Base-by-base conservation (phyloP, 108 stramenopile genomes). In the Asterionellopsis glacialis region DNA sequence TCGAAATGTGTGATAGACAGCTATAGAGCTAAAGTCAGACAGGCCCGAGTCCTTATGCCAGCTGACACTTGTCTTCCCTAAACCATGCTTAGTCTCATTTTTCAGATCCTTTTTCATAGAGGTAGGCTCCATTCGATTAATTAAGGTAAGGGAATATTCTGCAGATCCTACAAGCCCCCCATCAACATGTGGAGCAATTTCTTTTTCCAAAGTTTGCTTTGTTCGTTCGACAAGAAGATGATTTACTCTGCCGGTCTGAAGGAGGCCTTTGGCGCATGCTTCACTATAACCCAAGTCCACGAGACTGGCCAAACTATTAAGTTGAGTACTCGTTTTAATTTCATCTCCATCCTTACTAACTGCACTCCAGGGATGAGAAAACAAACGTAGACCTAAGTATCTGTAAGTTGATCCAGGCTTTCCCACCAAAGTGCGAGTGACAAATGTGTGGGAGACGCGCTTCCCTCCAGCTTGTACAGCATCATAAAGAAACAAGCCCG, bases 11-110 rank as follows among this genome's bases (percentile, higher is more conserved):
- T 93, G 92, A 69, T 85, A 93, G 12, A 93, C 86, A 14, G 82
- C 88, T 43, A 93, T 93, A 18, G 82, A 76, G 21, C 70, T 73
- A 18, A 65, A 89, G 57, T 83, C 77, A 51, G 86, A 65, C 45
- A 95, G 68, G 1, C 90, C 91, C 22, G 84, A 86, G 63, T 95
- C 95, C 43, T 87, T 86, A 56, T 95, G 95, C 95, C 95, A 95
- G 55, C 84, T 83, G 40, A 95, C 95, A 52, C 77, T 73, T 12
- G 85, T 80, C 52, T 81, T 81, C 7, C 76, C 76, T 68, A 77
- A 60, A 0, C 58, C 57, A 67, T 85, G 80, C 13, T 55, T 52
- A 10, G 42, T 51, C 24, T 86, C 85, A 25, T 74, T 72, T 45
- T 84, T 85, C 27, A 84, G 70, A 41, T 80, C 87, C 16, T 68